Percentiles rank a stretch among this genome's conserved stretches.
phyloP scores from a whole-genome alignment of 192 early-diverging fungal species.

The Chytriomyces hyalinus region DNA sequence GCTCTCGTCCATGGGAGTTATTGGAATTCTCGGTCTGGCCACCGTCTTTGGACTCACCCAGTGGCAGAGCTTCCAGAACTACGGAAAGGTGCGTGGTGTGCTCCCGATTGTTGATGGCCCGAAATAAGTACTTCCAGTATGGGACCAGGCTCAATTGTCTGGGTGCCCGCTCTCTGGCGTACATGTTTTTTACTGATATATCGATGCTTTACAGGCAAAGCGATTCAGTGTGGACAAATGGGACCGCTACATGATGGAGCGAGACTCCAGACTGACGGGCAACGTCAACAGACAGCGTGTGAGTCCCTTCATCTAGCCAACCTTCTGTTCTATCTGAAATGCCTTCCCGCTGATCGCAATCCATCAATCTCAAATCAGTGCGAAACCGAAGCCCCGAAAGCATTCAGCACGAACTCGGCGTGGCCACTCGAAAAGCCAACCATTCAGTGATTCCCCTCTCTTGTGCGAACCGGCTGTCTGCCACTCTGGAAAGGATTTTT shows the following conservation, averaged over 20 bases:
- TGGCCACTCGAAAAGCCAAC: slow-evolving; percentile 53
- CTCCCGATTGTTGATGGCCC: neutral
- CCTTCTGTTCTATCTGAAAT: neutral
- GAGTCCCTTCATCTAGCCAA: neutral
- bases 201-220: slow-evolving; percentile 44
- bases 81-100: slow-evolving; percentile 44
- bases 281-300: slow-evolving; percentile 64
- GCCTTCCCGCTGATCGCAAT: neutral
- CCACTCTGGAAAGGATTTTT: too few species aligned
- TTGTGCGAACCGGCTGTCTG: too few species aligned
- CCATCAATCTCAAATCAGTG: slow-evolving; percentile 31
- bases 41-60: slow-evolving; percentile 37
- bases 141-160: neutral
- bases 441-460: neutral
- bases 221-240: slow-evolving; percentile 60
- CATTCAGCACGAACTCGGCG: slow-evolving; percentile 57
- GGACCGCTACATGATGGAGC: slow-evolving; percentile 67
- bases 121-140: neutral
- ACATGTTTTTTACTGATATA: neutral
- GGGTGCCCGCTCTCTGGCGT: neutral
- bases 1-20: slow-evolving; percentile 44
- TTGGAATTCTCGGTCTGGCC: slow-evolving; percentile 39
- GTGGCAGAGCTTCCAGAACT: slow-evolving; percentile 55
- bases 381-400: slow-evolving; percentile 46
- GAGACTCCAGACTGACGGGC: slow-evolving; percentile 59